Conservation (phyloP, 148 eudicot genomes). For the Fagopyrum esculentum region DNA sequence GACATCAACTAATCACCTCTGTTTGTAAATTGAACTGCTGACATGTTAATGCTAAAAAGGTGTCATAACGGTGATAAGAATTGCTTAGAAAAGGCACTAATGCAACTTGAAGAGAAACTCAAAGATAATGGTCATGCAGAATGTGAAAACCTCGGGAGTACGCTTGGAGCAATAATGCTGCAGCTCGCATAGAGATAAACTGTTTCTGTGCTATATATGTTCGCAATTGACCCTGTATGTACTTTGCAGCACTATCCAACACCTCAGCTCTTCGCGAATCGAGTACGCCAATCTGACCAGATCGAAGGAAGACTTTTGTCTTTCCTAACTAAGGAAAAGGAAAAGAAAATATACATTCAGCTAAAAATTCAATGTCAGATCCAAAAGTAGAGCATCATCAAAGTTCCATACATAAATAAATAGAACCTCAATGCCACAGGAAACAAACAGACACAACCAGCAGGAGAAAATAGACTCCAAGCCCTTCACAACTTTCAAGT, state of each 20-base stretch:
- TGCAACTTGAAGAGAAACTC: background rate
- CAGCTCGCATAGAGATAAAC: conserved; percentile 46
- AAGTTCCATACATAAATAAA: background rate
- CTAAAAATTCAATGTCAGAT: background rate
- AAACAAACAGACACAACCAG: background rate
- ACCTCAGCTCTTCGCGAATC: conserved; percentile 89
- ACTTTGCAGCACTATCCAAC: conserved; percentile 75
- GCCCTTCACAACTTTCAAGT: background rate
- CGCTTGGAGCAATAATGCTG: conserved; percentile 75
- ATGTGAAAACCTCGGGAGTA: conserved; percentile 69
- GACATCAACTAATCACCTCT: background rate
- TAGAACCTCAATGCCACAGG: background rate
- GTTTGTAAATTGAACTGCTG: background rate
- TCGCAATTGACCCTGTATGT: conserved; percentile 62
- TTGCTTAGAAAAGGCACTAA: background rate
- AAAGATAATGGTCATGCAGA: background rate
- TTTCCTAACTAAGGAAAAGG: conserved; percentile 62
- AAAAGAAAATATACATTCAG: background rate
- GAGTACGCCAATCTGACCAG: conserved; percentile 89
- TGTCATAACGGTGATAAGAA: background rate
- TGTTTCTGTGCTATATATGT: conserved; percentile 69
- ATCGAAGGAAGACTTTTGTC: conserved; percentile 93
- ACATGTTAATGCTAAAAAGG: background rate
- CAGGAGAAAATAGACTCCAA: background rate
- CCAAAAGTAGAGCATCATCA: background rate